phyloP scores from a whole-genome alignment of 164 flowering plant species.

The Macadamia tetraphylla region DNA sequence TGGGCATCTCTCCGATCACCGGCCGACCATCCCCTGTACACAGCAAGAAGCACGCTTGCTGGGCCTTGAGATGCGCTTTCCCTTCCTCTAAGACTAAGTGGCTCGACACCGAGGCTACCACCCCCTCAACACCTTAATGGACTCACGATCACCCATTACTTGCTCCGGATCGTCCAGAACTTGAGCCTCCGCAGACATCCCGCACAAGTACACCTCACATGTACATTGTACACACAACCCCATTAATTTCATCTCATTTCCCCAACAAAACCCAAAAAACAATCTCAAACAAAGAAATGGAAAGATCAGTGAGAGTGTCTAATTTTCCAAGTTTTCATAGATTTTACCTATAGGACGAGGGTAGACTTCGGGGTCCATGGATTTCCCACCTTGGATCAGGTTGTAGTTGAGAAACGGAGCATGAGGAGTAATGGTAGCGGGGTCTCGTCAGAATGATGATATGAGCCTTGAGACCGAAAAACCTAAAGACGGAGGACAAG shows the following conservation, averaged over 20 bases:
- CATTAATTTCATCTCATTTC: no score
- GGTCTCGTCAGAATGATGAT: constrained; percentile 66
- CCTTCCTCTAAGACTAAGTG: constrained; percentile 58
- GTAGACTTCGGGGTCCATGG: constrained; percentile 80
- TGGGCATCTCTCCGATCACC: constrained; percentile 74
- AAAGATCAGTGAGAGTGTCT: no score
- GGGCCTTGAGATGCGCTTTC: constrained; percentile 62
- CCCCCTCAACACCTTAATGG: constrained; percentile 58
- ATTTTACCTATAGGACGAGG: constrained; percentile 79
- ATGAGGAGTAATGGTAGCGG: constrained; percentile 63
- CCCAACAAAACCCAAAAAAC: neutral
- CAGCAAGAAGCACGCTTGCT: constrained; percentile 90
- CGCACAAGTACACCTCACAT: constrained; percentile 93
- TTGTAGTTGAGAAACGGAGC: constrained; percentile 69
- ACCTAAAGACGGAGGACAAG: constrained; percentile 50
- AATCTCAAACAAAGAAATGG: neutral
- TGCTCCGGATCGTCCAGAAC: constrained; percentile 81
- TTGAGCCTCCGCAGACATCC: constrained; percentile 67
- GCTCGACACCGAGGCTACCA: constrained; percentile 73
- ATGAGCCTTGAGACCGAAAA: constrained; percentile 77
- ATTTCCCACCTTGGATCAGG: constrained; percentile 38
- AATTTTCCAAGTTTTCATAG: no score
- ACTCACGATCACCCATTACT: constrained; percentile 45
- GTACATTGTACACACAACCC: no score
- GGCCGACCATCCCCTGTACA: constrained; percentile 70